Evolutionary conservation across 495 filamentous ascomycete species (phyloP).

Genomic region (Aspergillus coremiiformis): DNA sequence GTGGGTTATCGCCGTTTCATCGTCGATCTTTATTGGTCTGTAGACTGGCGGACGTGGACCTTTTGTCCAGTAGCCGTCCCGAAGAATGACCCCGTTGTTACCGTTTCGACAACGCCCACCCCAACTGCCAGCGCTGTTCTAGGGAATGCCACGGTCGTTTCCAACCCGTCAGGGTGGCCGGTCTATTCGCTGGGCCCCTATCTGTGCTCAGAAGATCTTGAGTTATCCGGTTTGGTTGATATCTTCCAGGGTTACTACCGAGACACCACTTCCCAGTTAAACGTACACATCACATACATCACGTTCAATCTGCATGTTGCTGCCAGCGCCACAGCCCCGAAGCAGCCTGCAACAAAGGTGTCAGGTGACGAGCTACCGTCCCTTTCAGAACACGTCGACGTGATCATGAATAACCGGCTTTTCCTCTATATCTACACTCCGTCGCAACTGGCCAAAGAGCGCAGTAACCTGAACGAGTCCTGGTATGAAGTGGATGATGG

Average conservation of each 20-base stretch:
- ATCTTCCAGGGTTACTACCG: constrained; percentile 44
- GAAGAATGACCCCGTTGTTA: constrained; percentile 17
- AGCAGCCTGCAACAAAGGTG: constrained; percentile 31
- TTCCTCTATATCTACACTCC: constrained; percentile 49
- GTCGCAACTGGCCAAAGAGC: constrained; percentile 35
- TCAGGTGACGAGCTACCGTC: constrained; percentile 30
- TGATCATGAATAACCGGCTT: constrained; percentile 32
- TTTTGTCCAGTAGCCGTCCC: constrained; percentile 50
- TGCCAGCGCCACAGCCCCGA: constrained; percentile 28
- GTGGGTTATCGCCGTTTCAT: constrained; percentile 51
- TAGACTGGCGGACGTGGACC: constrained; percentile 42
- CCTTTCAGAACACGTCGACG: constrained; percentile 24
- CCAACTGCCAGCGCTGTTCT: constrained; percentile 21
- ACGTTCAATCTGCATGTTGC: constrained; percentile 56
- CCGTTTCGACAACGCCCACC: constrained; percentile 18
- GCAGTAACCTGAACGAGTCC: constrained; percentile 49
- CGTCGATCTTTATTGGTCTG: constrained; percentile 61
- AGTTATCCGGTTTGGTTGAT: constrained; percentile 38
- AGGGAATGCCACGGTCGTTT: constrained; percentile 22
- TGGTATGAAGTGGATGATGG: constrained; percentile 46
- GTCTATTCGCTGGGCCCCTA: constrained; percentile 48
- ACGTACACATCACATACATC: constrained; percentile 41
- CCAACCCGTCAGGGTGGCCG: constrained; percentile 26
- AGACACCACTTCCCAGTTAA: constrained; percentile 38
- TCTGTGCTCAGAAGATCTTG: constrained; percentile 45